Evolutionary conservation across 306 rosid genomes (phyloP).

Genomic region (Rosa chinensis): DNA sequence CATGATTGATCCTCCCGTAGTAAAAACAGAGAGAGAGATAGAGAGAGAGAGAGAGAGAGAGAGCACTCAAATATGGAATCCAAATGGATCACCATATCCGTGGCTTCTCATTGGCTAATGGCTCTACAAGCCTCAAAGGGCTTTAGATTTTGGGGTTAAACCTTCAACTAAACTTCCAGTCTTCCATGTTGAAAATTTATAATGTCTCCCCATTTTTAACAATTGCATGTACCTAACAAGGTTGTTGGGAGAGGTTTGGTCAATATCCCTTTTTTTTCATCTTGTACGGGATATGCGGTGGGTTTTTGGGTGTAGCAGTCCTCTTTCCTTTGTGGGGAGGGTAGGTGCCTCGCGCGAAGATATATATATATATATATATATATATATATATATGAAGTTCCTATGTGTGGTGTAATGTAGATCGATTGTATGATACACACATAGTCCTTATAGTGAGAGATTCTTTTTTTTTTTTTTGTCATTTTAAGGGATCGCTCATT

Average conservation of each 20-base stretch:
- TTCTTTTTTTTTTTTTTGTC: too few species aligned
- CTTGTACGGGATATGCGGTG: too few species aligned
- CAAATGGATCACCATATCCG: constrained; percentile 70
- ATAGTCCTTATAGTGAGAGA: too few species aligned
- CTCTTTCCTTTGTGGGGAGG: too few species aligned
- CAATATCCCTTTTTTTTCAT: too few species aligned
- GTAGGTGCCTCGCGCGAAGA: too few species aligned
- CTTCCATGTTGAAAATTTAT: constrained; percentile 2
- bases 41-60: constrained; percentile 16
- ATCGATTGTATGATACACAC: too few species aligned
- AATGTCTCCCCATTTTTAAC: not conserved
- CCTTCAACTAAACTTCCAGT: constrained; percentile 8
- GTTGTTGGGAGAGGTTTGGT: too few species aligned
- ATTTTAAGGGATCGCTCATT: too few species aligned
- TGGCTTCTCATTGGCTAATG: constrained; percentile 56
- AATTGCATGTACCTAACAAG: not conserved
- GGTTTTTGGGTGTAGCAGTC: too few species aligned
- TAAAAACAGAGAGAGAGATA: constrained; percentile 8
- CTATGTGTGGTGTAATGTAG: not conserved
- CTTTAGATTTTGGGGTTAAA: constrained; percentile 29
- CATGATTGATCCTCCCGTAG: not conserved
- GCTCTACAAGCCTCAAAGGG: constrained; percentile 15
- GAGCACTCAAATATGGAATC: constrained; percentile 66
- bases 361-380: too few species aligned
- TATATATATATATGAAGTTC: not conserved